Base-by-base conservation (phyloP, 2,329 filamentous ascomycete species). In the Microsporum audouinii region DNA sequence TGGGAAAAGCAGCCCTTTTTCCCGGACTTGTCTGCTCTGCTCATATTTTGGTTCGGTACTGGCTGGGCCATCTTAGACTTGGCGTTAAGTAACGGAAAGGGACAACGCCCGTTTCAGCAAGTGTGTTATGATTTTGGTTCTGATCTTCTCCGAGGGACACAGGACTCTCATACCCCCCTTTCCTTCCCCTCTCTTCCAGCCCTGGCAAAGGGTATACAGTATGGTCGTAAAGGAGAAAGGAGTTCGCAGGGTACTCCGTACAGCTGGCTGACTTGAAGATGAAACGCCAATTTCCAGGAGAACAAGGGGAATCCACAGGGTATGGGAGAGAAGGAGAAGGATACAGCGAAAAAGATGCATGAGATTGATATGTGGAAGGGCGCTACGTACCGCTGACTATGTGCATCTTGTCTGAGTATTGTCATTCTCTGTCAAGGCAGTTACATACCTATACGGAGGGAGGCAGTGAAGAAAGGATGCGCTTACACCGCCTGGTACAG, bases 281-380 rank as follows among this genome's bases (percentile, higher is more conserved):
- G 49, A 53, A 53, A 53, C 49, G 49, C 49, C 49, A 53, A 34
- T 53, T 53, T 53, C 49, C 49, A 33, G 49, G 4, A 33, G 27
- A 53, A 53, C 49, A 53, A 53, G 27, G 49, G 49, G 49, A 53
- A 53, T 53, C 49, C 49, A 53, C 49, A 53, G 49, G 31, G 31
- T 34, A 34, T 53, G 10, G 31, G 12, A 29, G 27, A 2, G 27
- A 29, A 47, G 23, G 43, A 47, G 49, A 14, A 53, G 27, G 31
- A 53, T 53, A 53, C 49, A 33, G 49, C 49, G 49, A 53, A 53
- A 27, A 53, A 53, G 17, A 34, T 53, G 49, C 49, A 53, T 17
- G 43, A 47, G 5, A 43, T 12, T n/a, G 17, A 43, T 43, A n/a
- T n/a, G 14, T n/a, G 39, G 39, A 43, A 43, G 39, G 10, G 43